A percentile compares a stretch with the other conserved stretches of the same genome.
phyloP scores from a whole-genome alignment of 768 basidiomycete genomes.

The Panus rudis region DNA sequence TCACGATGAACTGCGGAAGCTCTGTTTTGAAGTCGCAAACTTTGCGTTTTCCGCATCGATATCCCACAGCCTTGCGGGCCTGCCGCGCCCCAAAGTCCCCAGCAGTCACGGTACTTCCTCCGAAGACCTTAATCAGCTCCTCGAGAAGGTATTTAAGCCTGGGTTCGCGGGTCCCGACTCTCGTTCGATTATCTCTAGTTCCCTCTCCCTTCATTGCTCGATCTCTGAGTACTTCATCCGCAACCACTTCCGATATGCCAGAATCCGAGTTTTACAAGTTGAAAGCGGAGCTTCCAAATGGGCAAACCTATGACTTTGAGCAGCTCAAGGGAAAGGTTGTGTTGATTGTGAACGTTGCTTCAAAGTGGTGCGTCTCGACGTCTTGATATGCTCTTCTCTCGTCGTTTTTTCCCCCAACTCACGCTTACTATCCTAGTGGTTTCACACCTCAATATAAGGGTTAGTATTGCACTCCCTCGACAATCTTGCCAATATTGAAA shows the following conservation, averaged over 20 bases:
- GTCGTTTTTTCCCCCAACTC: not conserved
- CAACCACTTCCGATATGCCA: too few relatives aligned
- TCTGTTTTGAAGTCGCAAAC: too few relatives aligned
- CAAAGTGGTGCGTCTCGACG: slow-evolving; percentile 50
- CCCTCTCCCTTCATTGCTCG: not conserved
- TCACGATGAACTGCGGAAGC: too few relatives aligned
- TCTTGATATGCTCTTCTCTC: not conserved
- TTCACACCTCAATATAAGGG: slow-evolving; percentile 80
- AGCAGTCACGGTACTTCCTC: too few relatives aligned
- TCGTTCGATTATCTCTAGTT: slow-evolving; percentile 1
- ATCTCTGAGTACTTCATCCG: not conserved
- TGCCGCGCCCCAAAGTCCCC: not conserved
- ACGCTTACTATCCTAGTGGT: slow-evolving; percentile 42
- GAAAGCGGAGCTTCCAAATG: slow-evolving; percentile 55
- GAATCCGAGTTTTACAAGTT: slow-evolving; percentile 56
- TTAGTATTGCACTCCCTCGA: slow-evolving; percentile 12
- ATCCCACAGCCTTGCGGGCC: too few relatives aligned
- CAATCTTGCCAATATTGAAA: not conserved
- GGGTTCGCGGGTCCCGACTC: not conserved
- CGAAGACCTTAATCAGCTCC: too few relatives aligned
- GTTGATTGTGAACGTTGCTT: slow-evolving; percentile 73
- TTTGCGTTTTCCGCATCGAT: too few relatives aligned
- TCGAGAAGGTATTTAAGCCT: slow-evolving; percentile 3
- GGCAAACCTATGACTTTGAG: slow-evolving; percentile 52
- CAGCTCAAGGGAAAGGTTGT: slow-evolving; percentile 73